Evolutionary conservation across 768 basidiomycete genomes (phyloP).

Genomic region (Russula vinacea): DNA sequence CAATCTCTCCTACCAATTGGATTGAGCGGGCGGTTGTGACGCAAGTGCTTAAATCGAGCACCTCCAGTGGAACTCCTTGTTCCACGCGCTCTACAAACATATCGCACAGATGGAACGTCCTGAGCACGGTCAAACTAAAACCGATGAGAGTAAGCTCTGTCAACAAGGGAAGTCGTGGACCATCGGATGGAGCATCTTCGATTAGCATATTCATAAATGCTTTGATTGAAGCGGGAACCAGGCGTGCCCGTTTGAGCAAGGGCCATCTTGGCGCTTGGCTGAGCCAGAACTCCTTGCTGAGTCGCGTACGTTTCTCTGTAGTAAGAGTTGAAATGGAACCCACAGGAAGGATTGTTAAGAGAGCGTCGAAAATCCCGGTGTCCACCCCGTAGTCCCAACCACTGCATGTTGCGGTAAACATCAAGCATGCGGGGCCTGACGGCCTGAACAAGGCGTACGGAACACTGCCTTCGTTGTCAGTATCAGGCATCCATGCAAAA

Average conservation of each 20-base stretch:
- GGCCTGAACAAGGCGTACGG: background rate
- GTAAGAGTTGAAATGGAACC: background rate
- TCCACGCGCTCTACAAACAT: background rate
- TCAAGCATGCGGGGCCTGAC: background rate
- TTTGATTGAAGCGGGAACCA: background rate
- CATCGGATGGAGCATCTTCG: background rate
- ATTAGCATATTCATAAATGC: background rate
- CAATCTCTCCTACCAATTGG: conserved; percentile 2
- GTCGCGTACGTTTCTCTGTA: background rate
- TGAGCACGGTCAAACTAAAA: background rate
- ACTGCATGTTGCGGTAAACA: background rate
- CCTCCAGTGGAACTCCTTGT: conserved; percentile 6
- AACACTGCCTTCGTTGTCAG: background rate
- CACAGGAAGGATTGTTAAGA: background rate
- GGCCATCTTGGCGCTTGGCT: background rate
- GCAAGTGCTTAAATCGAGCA: conserved; percentile 5
- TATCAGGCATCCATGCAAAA: conserved; percentile 7
- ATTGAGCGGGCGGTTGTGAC: background rate
- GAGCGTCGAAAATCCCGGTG: background rate
- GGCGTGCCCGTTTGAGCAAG: conserved; percentile 3
- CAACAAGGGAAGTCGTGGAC: conserved; percentile 1
- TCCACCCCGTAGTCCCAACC: too few species aligned
- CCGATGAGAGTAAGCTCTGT: background rate
- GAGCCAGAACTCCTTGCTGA: conserved; percentile 3
- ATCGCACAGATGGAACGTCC: conserved; percentile 1